These are phyloP conservation scores for Plantago rigida DNA, from an alignment of 305 asterid species.

Conservation along the genomic window DNA sequence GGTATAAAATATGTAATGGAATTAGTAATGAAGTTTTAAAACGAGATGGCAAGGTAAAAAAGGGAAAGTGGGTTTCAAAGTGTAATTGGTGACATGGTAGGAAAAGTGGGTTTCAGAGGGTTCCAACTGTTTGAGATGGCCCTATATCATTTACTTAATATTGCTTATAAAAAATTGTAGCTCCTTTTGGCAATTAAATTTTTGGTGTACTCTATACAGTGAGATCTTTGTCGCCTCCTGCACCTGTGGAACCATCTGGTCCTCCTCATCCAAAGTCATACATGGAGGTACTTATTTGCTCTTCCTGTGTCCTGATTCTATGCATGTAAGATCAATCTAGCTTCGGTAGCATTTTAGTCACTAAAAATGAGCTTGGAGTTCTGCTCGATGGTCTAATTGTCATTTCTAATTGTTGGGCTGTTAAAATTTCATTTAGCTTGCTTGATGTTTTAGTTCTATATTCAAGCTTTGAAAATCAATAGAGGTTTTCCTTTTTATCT, in stretches of 20 bases:
- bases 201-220: constrained; percentile 39
- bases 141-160: not conserved
- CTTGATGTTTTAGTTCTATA: no score
- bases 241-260: constrained; percentile 55
- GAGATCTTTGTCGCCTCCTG: constrained; percentile 66
- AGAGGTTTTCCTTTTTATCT: not conserved
- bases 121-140: not conserved
- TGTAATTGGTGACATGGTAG: not conserved
- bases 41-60: no score
- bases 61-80: no score
- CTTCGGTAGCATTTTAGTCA: not conserved
- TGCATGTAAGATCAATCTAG: not conserved
- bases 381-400: not conserved
- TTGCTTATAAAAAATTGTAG: not conserved
- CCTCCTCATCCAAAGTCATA: constrained; percentile 81
- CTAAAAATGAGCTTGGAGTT: not conserved
- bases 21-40: no score
- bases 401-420: no score
- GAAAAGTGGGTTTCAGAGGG: not conserved
- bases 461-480: no score
- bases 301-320: not conserved
- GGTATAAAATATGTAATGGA: no score
- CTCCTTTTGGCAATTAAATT: constrained; percentile 12
- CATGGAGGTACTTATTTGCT: constrained; percentile 52
- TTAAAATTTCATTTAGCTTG: no score